A percentile compares a stretch with the other conserved stretches of the same genome.
Conservation (phyloP, 495 filamentous ascomycete genomes). For the Cladorrhinum samala region DNA sequence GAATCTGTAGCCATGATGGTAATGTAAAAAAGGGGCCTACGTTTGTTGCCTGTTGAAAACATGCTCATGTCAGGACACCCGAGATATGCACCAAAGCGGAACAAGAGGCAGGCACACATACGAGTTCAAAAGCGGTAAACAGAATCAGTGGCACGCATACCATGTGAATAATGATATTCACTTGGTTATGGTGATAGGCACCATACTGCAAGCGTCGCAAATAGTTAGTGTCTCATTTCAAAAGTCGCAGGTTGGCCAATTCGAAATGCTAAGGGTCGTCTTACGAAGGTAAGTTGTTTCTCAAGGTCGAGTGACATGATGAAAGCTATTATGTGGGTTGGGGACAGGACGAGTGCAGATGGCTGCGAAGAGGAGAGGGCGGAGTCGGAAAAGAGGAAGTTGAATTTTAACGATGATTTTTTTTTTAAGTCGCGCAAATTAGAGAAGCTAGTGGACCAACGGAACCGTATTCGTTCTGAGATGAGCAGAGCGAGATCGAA, state of each 20-base stretch:
- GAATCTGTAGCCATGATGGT: constrained; percentile 61
- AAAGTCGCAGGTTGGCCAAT: neutral
- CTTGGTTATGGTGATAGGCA: constrained; percentile 82
- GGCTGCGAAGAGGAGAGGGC: neutral
- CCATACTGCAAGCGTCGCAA: constrained; percentile 66
- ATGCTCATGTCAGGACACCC: constrained; percentile 5
- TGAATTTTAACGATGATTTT: neutral
- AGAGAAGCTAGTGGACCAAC: constrained; percentile 1
- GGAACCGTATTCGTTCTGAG: no score
- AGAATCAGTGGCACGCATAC: constrained; percentile 80
- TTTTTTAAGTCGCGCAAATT: neutral
- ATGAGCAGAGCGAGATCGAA: no score
- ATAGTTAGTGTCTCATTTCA: constrained; percentile 8
- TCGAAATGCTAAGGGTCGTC: constrained; percentile 29
- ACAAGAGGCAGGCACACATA: no score
- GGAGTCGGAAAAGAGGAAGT: neutral
- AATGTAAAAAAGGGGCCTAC: constrained; percentile 63
- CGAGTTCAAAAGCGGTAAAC: constrained; percentile 72
- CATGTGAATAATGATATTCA: constrained; percentile 89
- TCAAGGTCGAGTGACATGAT: constrained; percentile 72
- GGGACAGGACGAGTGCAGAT: neutral
- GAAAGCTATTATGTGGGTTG: neutral
- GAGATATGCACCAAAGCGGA: no score
- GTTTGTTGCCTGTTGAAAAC: constrained; percentile 61
- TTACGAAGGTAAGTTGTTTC: constrained; percentile 72